Conservation (phyloP, 352 stramenopile genomes). For the Elongisporangium senticosum region DNA sequence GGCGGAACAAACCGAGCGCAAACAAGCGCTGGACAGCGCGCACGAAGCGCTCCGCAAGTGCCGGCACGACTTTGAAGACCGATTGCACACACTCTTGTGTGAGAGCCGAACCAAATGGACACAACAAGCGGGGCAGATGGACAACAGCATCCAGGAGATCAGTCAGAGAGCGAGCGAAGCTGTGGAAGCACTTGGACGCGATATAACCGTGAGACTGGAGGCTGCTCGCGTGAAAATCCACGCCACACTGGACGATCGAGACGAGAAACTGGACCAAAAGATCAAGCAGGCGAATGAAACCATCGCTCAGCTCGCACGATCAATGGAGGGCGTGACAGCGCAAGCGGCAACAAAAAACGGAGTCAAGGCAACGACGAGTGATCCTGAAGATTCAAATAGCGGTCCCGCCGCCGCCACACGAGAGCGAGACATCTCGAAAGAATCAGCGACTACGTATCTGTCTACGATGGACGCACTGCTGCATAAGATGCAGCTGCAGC, state of each 20-base stretch:
- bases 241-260: slow-evolving; percentile 6
- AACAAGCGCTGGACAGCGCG: slow-evolving; percentile 21
- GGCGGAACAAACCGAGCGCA: slow-evolving; percentile 47
- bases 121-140: slow-evolving; percentile 20
- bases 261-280: neutral
- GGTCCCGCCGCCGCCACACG: neutral
- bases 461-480: slow-evolving; percentile 47
- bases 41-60: slow-evolving; percentile 38
- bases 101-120: slow-evolving; percentile 30
- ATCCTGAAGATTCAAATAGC: neutral
- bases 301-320: neutral
- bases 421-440: neutral
- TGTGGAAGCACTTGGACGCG: slow-evolving; percentile 7
- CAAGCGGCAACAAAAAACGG: too few species aligned
- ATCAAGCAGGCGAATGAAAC: slow-evolving; percentile 1
- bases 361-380: neutral
- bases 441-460: slow-evolving; percentile 19
- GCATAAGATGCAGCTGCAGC: slow-evolving; percentile 61
- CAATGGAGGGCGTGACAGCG: too few species aligned
- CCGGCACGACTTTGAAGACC: slow-evolving; percentile 45
- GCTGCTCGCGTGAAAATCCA: slow-evolving; percentile 15
- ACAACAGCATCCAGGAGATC: slow-evolving; percentile 25
- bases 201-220: slow-evolving; percentile 14
- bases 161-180: slow-evolving; percentile 19
- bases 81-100: slow-evolving; percentile 29